These are phyloP conservation scores for Salisapilia sapeloensis DNA, from an alignment of 352 stramenopile species.

Conservation along the genomic window DNA sequence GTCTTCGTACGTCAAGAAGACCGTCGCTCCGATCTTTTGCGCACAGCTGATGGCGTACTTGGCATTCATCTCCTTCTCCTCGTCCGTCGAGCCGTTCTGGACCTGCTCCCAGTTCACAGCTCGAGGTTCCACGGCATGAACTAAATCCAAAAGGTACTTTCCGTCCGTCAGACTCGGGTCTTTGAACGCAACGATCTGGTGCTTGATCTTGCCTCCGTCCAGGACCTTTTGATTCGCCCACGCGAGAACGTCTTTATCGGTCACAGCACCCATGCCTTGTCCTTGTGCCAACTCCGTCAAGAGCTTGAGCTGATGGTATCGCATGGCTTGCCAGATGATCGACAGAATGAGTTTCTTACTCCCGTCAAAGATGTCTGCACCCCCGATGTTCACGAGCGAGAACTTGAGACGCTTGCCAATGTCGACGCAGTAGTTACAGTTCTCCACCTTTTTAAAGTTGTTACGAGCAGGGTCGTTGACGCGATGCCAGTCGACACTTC, in stretches of 20 bases:
- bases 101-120: constrained; percentile 87
- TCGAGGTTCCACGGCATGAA: constrained; percentile 68
- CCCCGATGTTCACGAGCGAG: constrained; percentile 82
- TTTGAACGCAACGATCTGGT: constrained; percentile 69
- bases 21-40: constrained; percentile 82
- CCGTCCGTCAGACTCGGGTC: constrained; percentile 62
- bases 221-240: constrained; percentile 78
- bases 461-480: constrained; percentile 81
- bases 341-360: constrained; percentile 89
- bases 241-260: constrained; percentile 66
- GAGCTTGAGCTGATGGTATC: constrained; percentile 80
- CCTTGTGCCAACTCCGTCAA: constrained; percentile 36
- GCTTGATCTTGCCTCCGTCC: constrained; percentile 43
- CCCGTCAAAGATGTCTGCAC: constrained; percentile 83
- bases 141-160: constrained; percentile 77
- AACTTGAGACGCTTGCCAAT: constrained; percentile 81
- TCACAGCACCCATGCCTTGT: constrained; percentile 25
- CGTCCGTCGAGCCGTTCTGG: constrained; percentile 26
- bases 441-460: constrained; percentile 83
- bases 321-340: constrained; percentile 91
- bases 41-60: constrained; percentile 88
- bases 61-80: constrained; percentile 81
- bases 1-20: constrained; percentile 89
- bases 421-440: constrained; percentile 83
- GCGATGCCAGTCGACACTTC: constrained; percentile 77